These are phyloP conservation scores for Bruguiera sexangula DNA, from an alignment of 345 rosid species.

Conservation along the genomic window DNA sequence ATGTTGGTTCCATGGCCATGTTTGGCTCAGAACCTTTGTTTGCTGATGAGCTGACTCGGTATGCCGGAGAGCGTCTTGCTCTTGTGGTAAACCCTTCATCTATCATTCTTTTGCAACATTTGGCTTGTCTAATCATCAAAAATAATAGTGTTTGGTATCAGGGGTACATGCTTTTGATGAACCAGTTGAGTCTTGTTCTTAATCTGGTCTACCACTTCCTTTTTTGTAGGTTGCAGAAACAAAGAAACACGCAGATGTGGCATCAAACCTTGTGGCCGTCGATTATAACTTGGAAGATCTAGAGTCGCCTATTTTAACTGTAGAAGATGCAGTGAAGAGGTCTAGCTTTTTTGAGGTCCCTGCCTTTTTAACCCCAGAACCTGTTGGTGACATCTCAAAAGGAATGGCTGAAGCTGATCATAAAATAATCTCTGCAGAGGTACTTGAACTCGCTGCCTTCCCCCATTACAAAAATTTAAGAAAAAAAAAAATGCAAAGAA, in stretches of 20 bases:
- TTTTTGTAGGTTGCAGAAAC: conserved; percentile 75
- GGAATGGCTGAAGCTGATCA: conserved; percentile 85
- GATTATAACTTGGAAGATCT: conserved; percentile 56
- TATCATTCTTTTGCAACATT: neutral
- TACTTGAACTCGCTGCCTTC: conserved; percentile 14
- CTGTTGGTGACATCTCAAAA: conserved; percentile 59
- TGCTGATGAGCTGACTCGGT: conserved; percentile 56
- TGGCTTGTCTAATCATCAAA: neutral
- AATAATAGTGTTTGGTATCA: neutral
- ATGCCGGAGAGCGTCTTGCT: conserved; percentile 72
- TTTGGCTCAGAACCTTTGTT: conserved; percentile 56
- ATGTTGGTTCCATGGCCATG: conserved; percentile 44
- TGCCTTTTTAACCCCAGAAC: conserved; percentile 45
- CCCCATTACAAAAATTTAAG: neutral
- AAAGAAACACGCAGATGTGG: conserved; percentile 71
- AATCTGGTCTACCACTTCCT: conserved; percentile 3
- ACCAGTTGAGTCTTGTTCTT: conserved; percentile 2
- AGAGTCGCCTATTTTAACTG: conserved; percentile 60
- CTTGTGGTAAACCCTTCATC: conserved; percentile 56
- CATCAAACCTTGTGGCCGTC: conserved; percentile 56
- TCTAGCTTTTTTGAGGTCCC: conserved; percentile 71
- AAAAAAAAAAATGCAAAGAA: too few species aligned
- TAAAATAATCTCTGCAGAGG: conserved; percentile 66
- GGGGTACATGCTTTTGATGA: neutral
- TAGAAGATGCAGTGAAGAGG: conserved; percentile 69